Conservation (phyloP, 371 early-diverging fungal species). For the Actinomortierella ambigua region DNA sequence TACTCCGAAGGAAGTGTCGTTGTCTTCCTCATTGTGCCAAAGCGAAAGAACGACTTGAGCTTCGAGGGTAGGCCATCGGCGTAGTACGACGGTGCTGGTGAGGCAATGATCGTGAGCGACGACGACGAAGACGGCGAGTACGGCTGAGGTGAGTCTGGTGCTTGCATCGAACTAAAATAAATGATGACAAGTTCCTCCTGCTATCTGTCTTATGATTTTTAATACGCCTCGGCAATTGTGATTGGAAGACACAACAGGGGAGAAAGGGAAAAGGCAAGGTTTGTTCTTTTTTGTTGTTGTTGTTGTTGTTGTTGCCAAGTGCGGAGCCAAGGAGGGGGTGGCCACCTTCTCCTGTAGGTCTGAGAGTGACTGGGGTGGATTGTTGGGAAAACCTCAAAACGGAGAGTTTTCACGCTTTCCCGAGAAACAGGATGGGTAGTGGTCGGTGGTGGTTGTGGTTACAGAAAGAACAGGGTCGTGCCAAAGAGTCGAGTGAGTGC, state of each 20-base stretch:
- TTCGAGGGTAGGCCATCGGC: slow-evolving; percentile 21
- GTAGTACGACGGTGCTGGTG: slow-evolving; percentile 27
- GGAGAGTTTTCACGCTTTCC: too few species aligned
- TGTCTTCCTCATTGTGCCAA: slow-evolving; percentile 2
- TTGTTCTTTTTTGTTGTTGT: too few species aligned
- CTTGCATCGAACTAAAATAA: too few species aligned
- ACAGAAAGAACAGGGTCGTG: not conserved
- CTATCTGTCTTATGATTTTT: too few species aligned
- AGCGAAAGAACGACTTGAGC: slow-evolving; percentile 21
- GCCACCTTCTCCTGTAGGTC: too few species aligned
- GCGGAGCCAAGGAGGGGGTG: too few species aligned
- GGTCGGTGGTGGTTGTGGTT: not conserved
- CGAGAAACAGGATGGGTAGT: not conserved
- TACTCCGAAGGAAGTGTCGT: too few species aligned
- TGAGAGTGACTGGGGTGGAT: not conserved
- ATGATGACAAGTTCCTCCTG: too few species aligned
- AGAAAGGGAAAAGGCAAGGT: not conserved
- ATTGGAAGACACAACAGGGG: not conserved
- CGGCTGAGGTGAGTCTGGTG: slow-evolving; percentile 9
- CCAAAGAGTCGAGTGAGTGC: not conserved
- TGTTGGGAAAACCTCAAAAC: not conserved
- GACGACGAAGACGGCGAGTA: slow-evolving; percentile 33
- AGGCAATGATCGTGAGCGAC: slow-evolving; percentile 36
- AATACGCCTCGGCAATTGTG: slow-evolving; percentile 8
- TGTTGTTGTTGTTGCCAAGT: too few species aligned